These are phyloP conservation scores for Thoreauomyces humboldtii DNA, from an alignment of 192 early-diverging fungal genomes.

Conservation along the genomic window DNA sequence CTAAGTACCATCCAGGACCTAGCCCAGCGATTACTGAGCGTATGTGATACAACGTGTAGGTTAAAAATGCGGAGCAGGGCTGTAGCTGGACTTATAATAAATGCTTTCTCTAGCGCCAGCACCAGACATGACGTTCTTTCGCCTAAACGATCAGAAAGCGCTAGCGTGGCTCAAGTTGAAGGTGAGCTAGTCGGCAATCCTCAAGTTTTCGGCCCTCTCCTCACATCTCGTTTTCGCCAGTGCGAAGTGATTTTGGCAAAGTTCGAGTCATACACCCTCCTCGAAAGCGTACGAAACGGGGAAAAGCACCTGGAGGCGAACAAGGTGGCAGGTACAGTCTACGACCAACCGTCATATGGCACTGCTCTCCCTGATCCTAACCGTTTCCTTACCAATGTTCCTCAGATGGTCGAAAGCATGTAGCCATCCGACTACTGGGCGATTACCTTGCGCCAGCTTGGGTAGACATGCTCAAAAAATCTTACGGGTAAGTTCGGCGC, in stretches of 20 bases:
- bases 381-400: background rate
- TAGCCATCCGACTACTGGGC: conserved; percentile 15
- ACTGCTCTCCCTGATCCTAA: background rate
- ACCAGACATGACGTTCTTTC: conserved; percentile 6
- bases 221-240: background rate
- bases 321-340: conserved; percentile 1
- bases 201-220: background rate
- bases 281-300: conserved; percentile 1
- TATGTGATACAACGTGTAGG: conserved; percentile 17
- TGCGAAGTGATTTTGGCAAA: background rate
- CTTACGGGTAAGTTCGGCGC: conserved; percentile 30
- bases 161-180: conserved; percentile 22
- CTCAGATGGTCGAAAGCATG: conserved; percentile 18
- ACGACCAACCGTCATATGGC: too few relatives aligned
- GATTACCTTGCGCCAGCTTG: conserved; percentile 16
- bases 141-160: conserved; percentile 26
- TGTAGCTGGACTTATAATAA: too few relatives aligned
- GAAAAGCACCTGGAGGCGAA: conserved; percentile 15
- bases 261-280: conserved; percentile 10
- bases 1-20: background rate
- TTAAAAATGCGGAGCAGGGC: too few relatives aligned
- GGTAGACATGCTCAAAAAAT: conserved; percentile 5
- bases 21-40: background rate
- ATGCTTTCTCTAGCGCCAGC: conserved; percentile 15
- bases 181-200: conserved; percentile 4